Evolutionary conservation across 176 grass and related monocot species (phyloP).

Genomic region (Aegilops tauschii): DNA sequence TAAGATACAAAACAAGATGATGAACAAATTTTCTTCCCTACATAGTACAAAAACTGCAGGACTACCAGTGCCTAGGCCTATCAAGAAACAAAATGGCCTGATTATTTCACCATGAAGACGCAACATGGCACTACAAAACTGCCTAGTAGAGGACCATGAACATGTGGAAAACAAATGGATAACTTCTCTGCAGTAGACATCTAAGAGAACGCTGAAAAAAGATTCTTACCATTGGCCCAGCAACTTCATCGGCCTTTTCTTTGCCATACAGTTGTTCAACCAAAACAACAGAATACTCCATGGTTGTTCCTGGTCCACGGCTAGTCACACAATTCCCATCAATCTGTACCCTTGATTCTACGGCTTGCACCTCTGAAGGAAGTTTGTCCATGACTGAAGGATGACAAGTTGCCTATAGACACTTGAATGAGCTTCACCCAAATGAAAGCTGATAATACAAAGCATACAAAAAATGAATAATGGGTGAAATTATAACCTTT

Average conservation of each 20-base stretch:
- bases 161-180: not conserved
- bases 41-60: not conserved
- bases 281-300: conserved; percentile 63
- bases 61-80: not conserved
- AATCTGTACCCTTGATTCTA: conserved; percentile 80
- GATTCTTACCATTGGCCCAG: conserved; percentile 58
- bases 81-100: not conserved
- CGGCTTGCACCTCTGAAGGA: conserved; percentile 47
- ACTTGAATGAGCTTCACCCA: not conserved
- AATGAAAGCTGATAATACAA: not conserved
- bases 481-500: conserved; percentile 27
- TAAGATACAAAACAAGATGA: not conserved
- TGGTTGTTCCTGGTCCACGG: conserved; percentile 64
- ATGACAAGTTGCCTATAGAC: conserved; percentile 68
- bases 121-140: not conserved
- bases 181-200: not conserved
- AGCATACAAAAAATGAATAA: not conserved
- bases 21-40: not conserved
- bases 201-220: conserved; percentile 24
- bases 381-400: conserved; percentile 71
- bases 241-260: conserved; percentile 66
- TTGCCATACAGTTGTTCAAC: conserved; percentile 75
- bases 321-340: conserved; percentile 71
- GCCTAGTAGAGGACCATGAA: not conserved
- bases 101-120: not conserved